phyloP scores from a whole-genome alignment of 1,284 basidiomycete species.

The Boletus subluridellus region DNA sequence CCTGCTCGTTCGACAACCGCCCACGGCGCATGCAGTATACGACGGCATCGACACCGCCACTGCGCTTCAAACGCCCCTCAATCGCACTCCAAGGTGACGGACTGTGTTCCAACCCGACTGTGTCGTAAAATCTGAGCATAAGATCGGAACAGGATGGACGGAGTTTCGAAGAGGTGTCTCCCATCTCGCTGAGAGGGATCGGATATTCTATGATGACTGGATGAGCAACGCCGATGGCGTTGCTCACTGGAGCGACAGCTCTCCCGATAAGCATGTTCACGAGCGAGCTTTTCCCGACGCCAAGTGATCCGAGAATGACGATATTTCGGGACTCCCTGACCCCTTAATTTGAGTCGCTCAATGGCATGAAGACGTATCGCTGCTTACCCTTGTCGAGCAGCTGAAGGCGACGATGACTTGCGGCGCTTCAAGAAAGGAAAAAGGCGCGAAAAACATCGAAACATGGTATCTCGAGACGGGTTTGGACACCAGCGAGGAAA shows the following conservation, averaged over 20 bases:
- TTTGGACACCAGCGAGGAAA: neutral
- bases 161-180: neutral
- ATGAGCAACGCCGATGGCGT: constrained; percentile 21
- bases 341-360: constrained; percentile 1
- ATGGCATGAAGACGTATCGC: neutral
- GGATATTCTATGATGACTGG: constrained; percentile 18
- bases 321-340: constrained; percentile 17
- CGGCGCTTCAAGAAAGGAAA: neutral
- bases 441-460: neutral
- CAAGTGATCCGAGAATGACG: constrained; percentile 28
- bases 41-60: constrained; percentile 18
- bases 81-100: constrained; percentile 20
- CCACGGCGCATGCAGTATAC: constrained; percentile 30
- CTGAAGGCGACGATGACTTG: neutral
- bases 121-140: constrained; percentile 22
- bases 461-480: neutral
- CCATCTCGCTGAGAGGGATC: constrained; percentile 11
- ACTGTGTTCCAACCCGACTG: constrained; percentile 22
- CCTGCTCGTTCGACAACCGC: constrained; percentile 22
- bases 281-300: constrained; percentile 31
- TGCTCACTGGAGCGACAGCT: constrained; percentile 23
- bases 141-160: neutral
- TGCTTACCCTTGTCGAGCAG: constrained; percentile 13
- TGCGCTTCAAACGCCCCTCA: constrained; percentile 13
- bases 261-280: constrained; percentile 28